These are phyloP conservation scores for Podospora didyma DNA, from an alignment of 495 filamentous ascomycete genomes.

Conservation along the genomic window DNA sequence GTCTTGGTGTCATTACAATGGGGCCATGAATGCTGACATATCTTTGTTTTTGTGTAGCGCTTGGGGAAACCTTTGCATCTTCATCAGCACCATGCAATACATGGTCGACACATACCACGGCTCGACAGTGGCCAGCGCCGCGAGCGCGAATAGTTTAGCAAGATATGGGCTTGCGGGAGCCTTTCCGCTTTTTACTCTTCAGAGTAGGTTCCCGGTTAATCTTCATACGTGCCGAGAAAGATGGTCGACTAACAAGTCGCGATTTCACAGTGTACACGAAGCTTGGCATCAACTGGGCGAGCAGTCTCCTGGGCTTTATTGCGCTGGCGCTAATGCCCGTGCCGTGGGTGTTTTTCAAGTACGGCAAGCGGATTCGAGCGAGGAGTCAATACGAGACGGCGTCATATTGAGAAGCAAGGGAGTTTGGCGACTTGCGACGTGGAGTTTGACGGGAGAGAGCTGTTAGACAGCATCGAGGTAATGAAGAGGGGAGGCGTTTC, in stretches of 20 bases:
- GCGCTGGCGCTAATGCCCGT: conserved; percentile 55
- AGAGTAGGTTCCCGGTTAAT: conserved; percentile 40
- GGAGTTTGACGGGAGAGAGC: neutral
- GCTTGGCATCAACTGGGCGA: conserved; percentile 59
- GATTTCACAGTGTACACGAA: conserved; percentile 47
- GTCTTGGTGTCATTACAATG: too few relatives aligned
- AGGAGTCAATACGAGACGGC: conserved; percentile 40
- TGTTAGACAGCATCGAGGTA: too few relatives aligned
- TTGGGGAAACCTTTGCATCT: conserved; percentile 48
- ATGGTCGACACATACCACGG: conserved; percentile 57
- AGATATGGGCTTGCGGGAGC: conserved; percentile 58
- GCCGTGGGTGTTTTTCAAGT: conserved; percentile 51
- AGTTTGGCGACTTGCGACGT: too few relatives aligned
- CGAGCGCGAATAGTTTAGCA: conserved; percentile 60
- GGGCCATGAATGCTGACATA: neutral
- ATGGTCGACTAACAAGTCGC: neutral
- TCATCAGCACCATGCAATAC: conserved; percentile 43
- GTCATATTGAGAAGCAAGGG: conserved; percentile 6
- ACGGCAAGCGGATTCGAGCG: conserved; percentile 43
- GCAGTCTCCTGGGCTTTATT: conserved; percentile 56
- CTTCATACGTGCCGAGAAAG: neutral
- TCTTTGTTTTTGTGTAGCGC: conserved; percentile 23
- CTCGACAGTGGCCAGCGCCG: conserved; percentile 54
- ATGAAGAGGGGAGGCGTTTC: neutral
- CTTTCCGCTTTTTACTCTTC: conserved; percentile 62